Conservation (phyloP, 148 eudicot species). For the Vaccinium corymbosum region DNA sequence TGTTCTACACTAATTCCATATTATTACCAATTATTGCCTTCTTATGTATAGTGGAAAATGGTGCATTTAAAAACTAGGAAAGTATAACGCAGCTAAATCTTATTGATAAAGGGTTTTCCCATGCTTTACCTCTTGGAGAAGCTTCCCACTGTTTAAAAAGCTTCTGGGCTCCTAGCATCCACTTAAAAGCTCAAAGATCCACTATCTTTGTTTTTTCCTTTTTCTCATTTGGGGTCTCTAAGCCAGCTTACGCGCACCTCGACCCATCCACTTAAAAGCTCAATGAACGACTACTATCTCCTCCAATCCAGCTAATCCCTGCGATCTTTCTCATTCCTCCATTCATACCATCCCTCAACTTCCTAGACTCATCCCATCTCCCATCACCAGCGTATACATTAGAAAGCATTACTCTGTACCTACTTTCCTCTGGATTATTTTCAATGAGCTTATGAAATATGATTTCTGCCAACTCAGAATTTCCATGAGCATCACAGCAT, state of each 20-base stretch:
- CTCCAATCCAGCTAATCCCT: constrained; percentile 64
- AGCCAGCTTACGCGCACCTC: too few species aligned
- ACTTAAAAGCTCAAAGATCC: not conserved
- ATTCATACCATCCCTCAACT: constrained; percentile 46
- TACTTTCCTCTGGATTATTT: constrained; percentile 25
- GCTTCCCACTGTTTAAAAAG: not conserved
- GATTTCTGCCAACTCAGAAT: constrained; percentile 48
- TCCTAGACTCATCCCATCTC: constrained; percentile 68
- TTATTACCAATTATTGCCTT: not conserved
- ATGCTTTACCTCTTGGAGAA: constrained; percentile 10
- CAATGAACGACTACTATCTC: constrained; percentile 11
- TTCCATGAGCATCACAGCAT: constrained; percentile 67
- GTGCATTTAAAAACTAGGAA: not conserved
- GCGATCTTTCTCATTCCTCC: constrained; percentile 43
- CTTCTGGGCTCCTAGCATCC: not conserved
- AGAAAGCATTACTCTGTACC: constrained; percentile 59
- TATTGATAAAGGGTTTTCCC: not conserved
- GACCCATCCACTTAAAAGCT: not conserved
- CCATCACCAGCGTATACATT: constrained; percentile 64
- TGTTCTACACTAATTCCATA: not conserved
- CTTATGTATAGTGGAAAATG: not conserved
- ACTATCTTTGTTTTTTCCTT: not conserved
- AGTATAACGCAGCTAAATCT: not conserved
- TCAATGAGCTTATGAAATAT: constrained; percentile 38
- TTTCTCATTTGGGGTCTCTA: too few species aligned